Base-by-base conservation (phyloP, 2,329 filamentous ascomycete genomes). In the Aspergillus sp. region DNA sequence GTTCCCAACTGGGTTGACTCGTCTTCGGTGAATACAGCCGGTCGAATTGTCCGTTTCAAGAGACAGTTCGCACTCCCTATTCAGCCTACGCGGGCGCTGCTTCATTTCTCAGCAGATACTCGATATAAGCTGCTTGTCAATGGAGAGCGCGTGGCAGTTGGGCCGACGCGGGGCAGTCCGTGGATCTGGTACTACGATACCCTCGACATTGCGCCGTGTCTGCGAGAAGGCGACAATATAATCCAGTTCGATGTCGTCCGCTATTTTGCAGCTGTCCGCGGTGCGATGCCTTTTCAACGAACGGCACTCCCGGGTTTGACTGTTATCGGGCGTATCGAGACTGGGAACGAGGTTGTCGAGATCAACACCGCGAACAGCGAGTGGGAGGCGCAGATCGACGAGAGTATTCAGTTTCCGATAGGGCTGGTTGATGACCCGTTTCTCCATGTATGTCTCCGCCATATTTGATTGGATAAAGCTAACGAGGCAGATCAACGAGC, bases 41-140 rank as follows among this genome's bases (percentile, higher is more conserved):
- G 59, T 3, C 51, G 51, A 4, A 17, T 60, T 13, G 57, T 57
- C 18, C 18, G 30, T 3, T 62, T 62, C 47, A 44, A 11, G 3
- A 51, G 34, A 11, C 13, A 42, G 5, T 12, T 62, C 11, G 9
- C 38, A 7, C 51, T 62, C 3, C 12, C 51, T 0, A 41, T 48
- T 0, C 6, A 18, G 2, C 51, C 59, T 5, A 34, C 12, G 13
- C n/a, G n/a, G 6, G 57, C 54, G 5, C n/a, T 53, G 2, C 34
- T 62, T 6, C 54, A 62, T 20, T 55, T 55, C 20, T 60, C 56
- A 24, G 76, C 76, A 5, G 76, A 79, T 38, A 79, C 77, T 5
- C 68, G 74, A 8, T 79, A 79, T 64, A 78, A 79, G 52, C 64
- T 79, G 3, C 68, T 65, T 26, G 66, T 79, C 41, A 79, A 79